phyloP scores from a whole-genome alignment of 2,329 filamentous ascomycete genomes.

The Fusarium udum region DNA sequence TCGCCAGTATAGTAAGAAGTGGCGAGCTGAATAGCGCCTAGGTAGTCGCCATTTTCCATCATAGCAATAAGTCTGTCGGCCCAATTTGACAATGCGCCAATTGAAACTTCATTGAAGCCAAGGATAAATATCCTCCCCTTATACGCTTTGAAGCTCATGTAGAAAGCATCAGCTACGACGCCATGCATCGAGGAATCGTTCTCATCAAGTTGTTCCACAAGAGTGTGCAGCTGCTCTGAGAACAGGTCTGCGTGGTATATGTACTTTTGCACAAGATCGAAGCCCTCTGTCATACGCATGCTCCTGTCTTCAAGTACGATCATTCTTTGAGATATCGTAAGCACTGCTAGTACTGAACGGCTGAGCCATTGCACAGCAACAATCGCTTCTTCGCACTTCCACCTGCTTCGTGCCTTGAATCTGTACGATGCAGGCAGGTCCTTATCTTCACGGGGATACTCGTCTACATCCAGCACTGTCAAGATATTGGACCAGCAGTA shows the following conservation, averaged over 20 bases:
- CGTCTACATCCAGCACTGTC: slow-evolving; percentile 88
- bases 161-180: slow-evolving; percentile 95
- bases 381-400: slow-evolving; percentile 94
- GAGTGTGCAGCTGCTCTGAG: slow-evolving; percentile 81
- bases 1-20: slow-evolving; percentile 92
- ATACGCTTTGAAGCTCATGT: slow-evolving; percentile 96
- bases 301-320: slow-evolving; percentile 90
- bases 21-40: slow-evolving; percentile 88
- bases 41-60: slow-evolving; percentile 97
- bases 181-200: slow-evolving; percentile 91
- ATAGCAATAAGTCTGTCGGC: slow-evolving; percentile 90
- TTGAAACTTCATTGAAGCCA: slow-evolving; percentile 91
- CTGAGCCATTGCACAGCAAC: slow-evolving; percentile 97
- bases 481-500: slow-evolving; percentile 99
- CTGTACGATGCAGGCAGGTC: slow-evolving; percentile 81
- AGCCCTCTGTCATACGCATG: slow-evolving; percentile 92
- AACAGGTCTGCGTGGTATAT: slow-evolving; percentile 94
- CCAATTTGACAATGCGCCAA: slow-evolving; percentile 96
- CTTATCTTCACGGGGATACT: slow-evolving; percentile 72
- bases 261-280: slow-evolving; percentile 90
- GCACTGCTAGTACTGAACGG: slow-evolving; percentile 86
- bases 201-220: slow-evolving; percentile 90
- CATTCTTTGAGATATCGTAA: slow-evolving; percentile 93
- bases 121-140: slow-evolving; percentile 93
- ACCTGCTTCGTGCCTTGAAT: slow-evolving; percentile 85